Evolutionary conservation across 805 yeast species (phyloP), one percentile per base, ranked within the genome.

Genomic region (Metschnikowia cubensis): DNA sequence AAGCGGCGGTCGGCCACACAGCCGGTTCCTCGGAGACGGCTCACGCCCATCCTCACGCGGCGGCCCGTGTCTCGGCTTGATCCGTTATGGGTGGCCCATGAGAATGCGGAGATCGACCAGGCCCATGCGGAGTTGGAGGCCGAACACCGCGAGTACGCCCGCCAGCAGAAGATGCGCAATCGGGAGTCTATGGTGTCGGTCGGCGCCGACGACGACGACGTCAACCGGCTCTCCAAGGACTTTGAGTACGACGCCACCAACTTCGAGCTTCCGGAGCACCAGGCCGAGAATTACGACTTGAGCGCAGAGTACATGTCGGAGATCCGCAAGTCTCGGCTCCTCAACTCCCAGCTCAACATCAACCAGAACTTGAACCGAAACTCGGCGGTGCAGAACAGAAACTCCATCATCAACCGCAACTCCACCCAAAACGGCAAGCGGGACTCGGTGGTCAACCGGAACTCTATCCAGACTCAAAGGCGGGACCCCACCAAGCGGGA

Each of bases 1-100:
- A 76, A 77, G 57, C 68, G 71, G 52, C 68, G 84, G 49, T 70
- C 81, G 1, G 76, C 71, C 1, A 75, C 83, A 6, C 73, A 68
- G 53, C 77, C 76, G 2, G 58, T 54, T 17, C 65, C 69, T 6
- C 58, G 58, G 34, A 55, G 67, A 45, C 65, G 74, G 54, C 61
- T 57, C 49, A 63, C 66, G 46, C 71, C 74, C 34, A 47, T 66
- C 37, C 71, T 79, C 36, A 76, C 82, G 2, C 74, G 83, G 51
- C 71, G 81, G 51, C 85, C 85, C 6, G 76, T 78, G 14, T 79
- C 84, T 1, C 73, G 77, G 52, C 68, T 81, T 46, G 85, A 81
- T 61, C 85, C 85, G 25, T 70, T 82, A 52, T 78, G 77, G 74
- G 67, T 67, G 33, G 79, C 77, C 3, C 78, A 76, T 58, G 81